Base-by-base conservation (phyloP, 148 eudicot species). In the Linanthus parryae region DNA sequence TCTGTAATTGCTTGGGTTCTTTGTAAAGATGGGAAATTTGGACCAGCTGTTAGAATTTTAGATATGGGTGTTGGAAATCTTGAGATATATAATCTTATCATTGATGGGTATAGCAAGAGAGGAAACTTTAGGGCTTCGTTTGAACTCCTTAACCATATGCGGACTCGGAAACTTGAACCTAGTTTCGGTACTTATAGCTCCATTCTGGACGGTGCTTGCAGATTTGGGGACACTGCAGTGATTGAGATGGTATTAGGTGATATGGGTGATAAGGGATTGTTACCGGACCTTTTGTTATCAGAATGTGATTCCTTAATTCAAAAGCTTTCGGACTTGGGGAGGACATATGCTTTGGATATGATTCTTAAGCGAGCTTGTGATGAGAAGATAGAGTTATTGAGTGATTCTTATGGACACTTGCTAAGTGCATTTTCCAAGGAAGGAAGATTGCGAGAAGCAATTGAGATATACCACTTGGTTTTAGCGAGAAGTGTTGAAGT, bases 141-240 rank as follows among this genome's bases (percentile, higher is more conserved):
- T 57, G 70, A 57, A 42, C 69, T 54, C 44, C 51, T 91, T 2
- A 54, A 70, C 49, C 68, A 71, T 60, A 79, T 81, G 87, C 59
- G 51, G 20, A 37, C 50, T 45, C 68, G 65, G 51, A 61, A 68
- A 23, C 49, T 83, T 14, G 71, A 77, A 37, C 75, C 87, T 0
- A 73, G 84, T 41, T 83, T 86, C 63, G 23, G 60, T 51, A 73
- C 81, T 34, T 91, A 76, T 63, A 69, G 86, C 47, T 81, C 83
- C 16, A 69, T 91, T 60, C 84, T 86, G 41, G 79, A 91, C 52
- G 83, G 86, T 21, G 94, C 87, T 44, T 91, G 94, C 64, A 67
- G 63, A 39, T 62, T 59, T 71, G 65, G 70, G 31, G 53, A 86
- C 57, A 21, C 14, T 10, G 44, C 69, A 35, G 73, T 71, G 58